Evolutionary conservation across 148 eudicot species (phyloP).

Genomic region (Arctostaphylos glauca): DNA sequence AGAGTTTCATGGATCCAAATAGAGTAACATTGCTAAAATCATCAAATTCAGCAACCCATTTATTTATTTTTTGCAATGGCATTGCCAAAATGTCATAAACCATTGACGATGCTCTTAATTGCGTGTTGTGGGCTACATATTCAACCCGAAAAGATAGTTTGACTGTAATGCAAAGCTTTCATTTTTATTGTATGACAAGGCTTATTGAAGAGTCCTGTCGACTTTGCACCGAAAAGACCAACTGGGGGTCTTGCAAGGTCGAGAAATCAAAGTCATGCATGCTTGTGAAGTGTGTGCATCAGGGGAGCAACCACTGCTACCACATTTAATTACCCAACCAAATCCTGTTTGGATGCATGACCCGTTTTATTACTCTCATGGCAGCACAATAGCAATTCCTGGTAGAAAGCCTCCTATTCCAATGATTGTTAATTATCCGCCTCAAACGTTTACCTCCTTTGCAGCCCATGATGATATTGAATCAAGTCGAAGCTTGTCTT

Average conservation of each 20-base stretch:
- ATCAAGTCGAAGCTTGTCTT: slow-evolving; percentile 3
- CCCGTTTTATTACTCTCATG: neutral
- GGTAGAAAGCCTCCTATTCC: slow-evolving; percentile 1
- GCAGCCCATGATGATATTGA: neutral
- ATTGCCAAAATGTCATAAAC: neutral
- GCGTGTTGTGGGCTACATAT: neutral
- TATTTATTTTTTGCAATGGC: neutral
- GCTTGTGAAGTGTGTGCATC: neutral
- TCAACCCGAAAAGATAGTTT: neutral
- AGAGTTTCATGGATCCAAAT: neutral
- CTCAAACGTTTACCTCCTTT: neutral
- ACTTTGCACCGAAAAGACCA: neutral
- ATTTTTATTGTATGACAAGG: neutral
- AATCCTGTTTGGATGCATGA: slow-evolving; percentile 5
- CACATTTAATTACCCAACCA: slow-evolving; percentile 11
- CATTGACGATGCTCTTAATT: neutral
- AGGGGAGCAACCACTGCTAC: neutral
- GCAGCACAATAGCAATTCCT: neutral
- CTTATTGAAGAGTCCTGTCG: neutral
- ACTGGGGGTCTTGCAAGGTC: slow-evolving; percentile 21
- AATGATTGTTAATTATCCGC: neutral
- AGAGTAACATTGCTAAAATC: neutral
- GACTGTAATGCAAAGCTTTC: neutral
- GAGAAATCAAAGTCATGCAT: neutral
- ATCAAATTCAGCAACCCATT: neutral